Conservation (phyloP, 2,329 filamentous ascomycete genomes). For the Scleromitrula shiraiana region DNA sequence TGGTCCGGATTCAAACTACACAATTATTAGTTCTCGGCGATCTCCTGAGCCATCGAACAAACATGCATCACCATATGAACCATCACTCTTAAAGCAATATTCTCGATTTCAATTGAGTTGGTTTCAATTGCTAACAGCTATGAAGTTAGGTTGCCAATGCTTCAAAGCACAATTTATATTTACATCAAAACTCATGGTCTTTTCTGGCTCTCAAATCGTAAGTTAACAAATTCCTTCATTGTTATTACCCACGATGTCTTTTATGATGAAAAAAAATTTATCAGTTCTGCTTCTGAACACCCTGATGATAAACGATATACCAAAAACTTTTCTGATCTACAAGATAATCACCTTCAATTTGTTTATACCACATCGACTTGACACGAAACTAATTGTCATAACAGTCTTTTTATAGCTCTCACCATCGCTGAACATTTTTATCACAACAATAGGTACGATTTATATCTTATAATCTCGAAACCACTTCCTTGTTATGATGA, state of each 20-base stretch:
- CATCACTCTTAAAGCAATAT: slow-evolving; percentile 17
- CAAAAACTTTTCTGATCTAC: slow-evolving; percentile 52
- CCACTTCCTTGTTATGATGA: slow-evolving; percentile 40
- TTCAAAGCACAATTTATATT: not conserved
- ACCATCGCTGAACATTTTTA: not conserved
- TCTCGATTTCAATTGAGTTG: slow-evolving; percentile 10
- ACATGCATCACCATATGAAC: slow-evolving; percentile 76
- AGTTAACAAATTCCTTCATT: not conserved
- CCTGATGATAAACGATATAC: slow-evolving; percentile 58
- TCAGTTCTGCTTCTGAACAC: slow-evolving; percentile 72
- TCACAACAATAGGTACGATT: slow-evolving; percentile 15
- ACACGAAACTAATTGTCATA: slow-evolving; percentile 3
- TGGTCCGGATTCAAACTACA: slow-evolving; percentile 9
- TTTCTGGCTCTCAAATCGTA: too few species aligned
- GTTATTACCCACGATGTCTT: slow-evolving; percentile 15
- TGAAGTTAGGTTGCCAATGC: not conserved
- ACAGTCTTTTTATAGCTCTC: not conserved
- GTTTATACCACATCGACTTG: not conserved
- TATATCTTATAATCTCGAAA: slow-evolving; percentile 8
- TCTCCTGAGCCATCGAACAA: slow-evolving; percentile 33
- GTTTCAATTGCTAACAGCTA: slow-evolving; percentile 16
- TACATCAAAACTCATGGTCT: too few species aligned
- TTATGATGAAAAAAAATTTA: slow-evolving; percentile 58
- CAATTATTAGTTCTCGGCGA: slow-evolving; percentile 27
- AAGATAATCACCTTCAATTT: slow-evolving; percentile 11